Percentiles rank a stretch among this genome's conserved stretches.
Conservation (phyloP, 129 eudicot species). For the Pittosporum tobira region DNA sequence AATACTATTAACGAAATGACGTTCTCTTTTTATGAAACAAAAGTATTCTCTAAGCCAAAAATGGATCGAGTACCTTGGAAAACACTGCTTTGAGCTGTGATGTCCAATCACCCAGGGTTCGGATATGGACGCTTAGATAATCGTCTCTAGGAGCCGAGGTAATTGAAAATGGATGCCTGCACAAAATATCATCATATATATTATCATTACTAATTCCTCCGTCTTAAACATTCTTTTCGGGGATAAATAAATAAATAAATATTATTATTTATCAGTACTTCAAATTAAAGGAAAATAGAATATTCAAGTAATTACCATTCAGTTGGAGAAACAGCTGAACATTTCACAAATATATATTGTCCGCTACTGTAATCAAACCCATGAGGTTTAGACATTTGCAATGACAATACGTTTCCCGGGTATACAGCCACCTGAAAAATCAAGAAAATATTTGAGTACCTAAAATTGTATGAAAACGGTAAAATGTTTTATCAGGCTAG, state of each 20-base stretch:
- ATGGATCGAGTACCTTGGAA: conserved; percentile 31
- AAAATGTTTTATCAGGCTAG: background rate
- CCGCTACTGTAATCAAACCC: conserved; percentile 31
- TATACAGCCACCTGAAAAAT: conserved; percentile 27
- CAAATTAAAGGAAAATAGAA: background rate
- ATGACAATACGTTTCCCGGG: conserved; percentile 25
- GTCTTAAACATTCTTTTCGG: too few relatives aligned
- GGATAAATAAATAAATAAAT: too few relatives aligned
- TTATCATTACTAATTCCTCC: background rate
- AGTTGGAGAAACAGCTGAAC: conserved; percentile 26
- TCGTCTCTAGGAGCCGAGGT: conserved; percentile 69
- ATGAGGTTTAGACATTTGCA: conserved; percentile 29
- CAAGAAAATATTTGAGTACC: background rate
- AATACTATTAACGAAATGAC: too few relatives aligned
- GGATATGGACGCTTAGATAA: conserved; percentile 53
- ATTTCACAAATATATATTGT: conserved; percentile 30
- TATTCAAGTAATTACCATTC: conserved; percentile 19
- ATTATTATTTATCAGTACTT: too few relatives aligned
- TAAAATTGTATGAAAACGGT: background rate
- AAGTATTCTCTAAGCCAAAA: too few relatives aligned
- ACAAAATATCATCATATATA: background rate
- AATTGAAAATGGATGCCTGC: conserved; percentile 67
- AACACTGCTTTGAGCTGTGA: conserved; percentile 43
- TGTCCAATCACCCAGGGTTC: conserved; percentile 70
- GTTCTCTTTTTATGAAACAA: too few relatives aligned